Evolutionary conservation across 2,329 filamentous ascomycete species (phyloP).

Genomic region (Fusarium succisae): DNA sequence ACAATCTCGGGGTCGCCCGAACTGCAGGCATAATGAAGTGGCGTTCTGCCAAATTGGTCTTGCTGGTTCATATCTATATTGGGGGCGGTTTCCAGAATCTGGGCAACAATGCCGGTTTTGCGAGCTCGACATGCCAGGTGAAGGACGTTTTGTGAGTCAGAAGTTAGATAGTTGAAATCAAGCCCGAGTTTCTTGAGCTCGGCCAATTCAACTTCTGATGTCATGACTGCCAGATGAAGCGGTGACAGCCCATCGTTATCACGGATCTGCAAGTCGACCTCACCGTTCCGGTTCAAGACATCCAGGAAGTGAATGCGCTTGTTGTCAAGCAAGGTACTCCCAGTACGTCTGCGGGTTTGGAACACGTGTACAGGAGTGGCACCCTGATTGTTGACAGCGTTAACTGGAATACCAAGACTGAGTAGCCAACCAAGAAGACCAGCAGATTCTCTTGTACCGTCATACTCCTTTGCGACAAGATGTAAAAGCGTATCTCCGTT

Average conservation of each 20-base stretch:
- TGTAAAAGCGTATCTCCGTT: constrained; percentile 29
- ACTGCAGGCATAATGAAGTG: constrained; percentile 31
- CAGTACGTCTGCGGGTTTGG: not conserved
- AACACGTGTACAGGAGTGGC: constrained; percentile 29
- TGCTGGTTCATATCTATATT: constrained; percentile 14
- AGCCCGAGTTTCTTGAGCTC: constrained; percentile 7
- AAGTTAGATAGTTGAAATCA: constrained; percentile 13
- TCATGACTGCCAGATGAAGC: constrained; percentile 30
- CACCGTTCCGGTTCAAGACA: not conserved
- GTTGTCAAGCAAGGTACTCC: not conserved
- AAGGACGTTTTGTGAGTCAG: constrained; percentile 23
- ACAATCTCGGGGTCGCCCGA: constrained; percentile 34
- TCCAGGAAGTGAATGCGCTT: constrained; percentile 5
- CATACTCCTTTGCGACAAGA: not conserved
- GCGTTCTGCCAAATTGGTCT: constrained; percentile 28
- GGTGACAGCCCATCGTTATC: constrained; percentile 21
- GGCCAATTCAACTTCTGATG: constrained; percentile 6
- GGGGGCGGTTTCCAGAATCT: not conserved
- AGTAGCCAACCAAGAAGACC: constrained; percentile 20
- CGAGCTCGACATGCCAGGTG: constrained; percentile 36
- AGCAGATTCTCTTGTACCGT: not conserved
- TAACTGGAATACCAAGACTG: constrained; percentile 17
- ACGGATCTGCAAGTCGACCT: constrained; percentile 17
- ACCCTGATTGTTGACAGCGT: constrained; percentile 22
- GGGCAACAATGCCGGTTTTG: constrained; percentile 9